phyloP scores from a whole-genome alignment of 805 yeast species.

The Peterozyma toletana region DNA sequence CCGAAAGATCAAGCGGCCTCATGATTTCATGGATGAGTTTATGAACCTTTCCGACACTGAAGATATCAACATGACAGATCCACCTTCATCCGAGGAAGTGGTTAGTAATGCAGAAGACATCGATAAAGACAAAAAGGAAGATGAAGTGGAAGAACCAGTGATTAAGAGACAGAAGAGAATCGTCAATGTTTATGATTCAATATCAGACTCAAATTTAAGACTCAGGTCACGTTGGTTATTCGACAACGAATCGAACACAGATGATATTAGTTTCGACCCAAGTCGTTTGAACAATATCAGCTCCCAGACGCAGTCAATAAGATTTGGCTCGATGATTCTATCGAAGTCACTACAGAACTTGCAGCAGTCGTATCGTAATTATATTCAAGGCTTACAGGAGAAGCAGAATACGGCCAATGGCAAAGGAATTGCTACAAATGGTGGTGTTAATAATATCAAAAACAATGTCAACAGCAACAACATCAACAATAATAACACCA shows the following conservation, averaged over 20 bases:
- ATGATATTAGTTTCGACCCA: conserved; percentile 50
- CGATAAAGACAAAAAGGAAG: neutral
- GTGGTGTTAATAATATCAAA: neutral
- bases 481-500: neutral
- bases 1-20: conserved; percentile 38
- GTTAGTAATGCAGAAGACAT: neutral
- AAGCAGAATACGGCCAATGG: conserved; percentile 18
- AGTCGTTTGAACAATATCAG: conserved; percentile 76
- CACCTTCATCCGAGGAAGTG: neutral
- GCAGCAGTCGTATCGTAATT: conserved; percentile 24
- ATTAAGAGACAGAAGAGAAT: conserved; percentile 13
- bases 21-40: conserved; percentile 30
- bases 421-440: conserved; percentile 4
- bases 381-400: conserved; percentile 20
- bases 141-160: neutral
- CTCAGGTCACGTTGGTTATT: conserved; percentile 42
- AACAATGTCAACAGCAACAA: conserved; percentile 4
- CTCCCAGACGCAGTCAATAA: conserved; percentile 78
- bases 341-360: conserved; percentile 62
- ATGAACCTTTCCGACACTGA: conserved; percentile 30
- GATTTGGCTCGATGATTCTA: conserved; percentile 87
- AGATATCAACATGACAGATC: conserved; percentile 14
- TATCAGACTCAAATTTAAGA: conserved; percentile 26
- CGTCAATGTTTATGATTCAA: conserved; percentile 25
- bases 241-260: conserved; percentile 36